Base-by-base conservation (phyloP, 1,284 basidiomycete genomes). In the Coniophora puteana region DNA sequence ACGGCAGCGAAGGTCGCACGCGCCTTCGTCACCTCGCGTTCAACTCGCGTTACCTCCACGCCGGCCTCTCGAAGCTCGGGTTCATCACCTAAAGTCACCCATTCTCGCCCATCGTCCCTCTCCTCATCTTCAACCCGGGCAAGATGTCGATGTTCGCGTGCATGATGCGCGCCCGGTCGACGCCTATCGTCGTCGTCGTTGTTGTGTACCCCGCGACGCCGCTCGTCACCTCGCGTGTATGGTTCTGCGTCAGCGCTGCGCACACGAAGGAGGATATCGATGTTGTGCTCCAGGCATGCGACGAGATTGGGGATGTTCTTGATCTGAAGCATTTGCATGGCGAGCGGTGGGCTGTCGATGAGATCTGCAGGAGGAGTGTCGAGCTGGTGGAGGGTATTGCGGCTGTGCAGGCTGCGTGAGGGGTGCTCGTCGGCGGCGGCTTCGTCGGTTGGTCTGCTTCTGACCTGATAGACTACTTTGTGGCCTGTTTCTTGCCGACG, bases 231-330 rank as follows among this genome's bases (percentile, higher is more conserved):
- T 79, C 81, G 26, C 78, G 93, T 14, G 91, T 93, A 22, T 74
- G 93, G 51, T 95, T 96, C 76, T 97, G 93, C 62, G 72, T 96
- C n/a, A 90, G 86, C 41, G 88, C 93, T 5, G 73, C 89, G 44
- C 93, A 97, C 70, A 96, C 93, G 43, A 96, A 96, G 71, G 83
- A 91, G 60, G 93, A 98, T 59, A 80, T 96, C 42, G 93, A 96
- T 67, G 68, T 71, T 20, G 69, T 97, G 25, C 69, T 97, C 37
- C 68, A 76, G 26, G 93, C 93, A 13, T 91, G 86, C 59, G 90
- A 94, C 67, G 92, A 96, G 67, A 72, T 96, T 51, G 93, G 93
- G 21, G 80, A 84, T 54, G 58, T 88, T 27, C 67, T 98, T 41
- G 86, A 89, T 58, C 64, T 96, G 62, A 93, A 87, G 69, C 81